phyloP scores from a whole-genome alignment of 2,329 filamentous ascomycete species.

The Apiospora marii region DNA sequence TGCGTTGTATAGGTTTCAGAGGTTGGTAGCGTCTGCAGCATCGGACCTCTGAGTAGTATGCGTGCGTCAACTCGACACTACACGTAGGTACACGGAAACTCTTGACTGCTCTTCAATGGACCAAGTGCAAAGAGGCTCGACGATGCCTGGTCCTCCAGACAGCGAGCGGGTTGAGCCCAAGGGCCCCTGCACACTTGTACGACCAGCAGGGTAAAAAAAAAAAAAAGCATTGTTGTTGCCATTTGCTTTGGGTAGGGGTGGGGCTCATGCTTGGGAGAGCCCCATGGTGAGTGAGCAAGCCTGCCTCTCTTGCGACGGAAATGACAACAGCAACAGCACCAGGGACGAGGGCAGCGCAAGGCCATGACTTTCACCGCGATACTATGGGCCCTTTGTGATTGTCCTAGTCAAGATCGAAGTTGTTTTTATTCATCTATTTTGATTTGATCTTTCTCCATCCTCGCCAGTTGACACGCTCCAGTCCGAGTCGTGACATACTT shows the following conservation, averaged over 20 bases:
- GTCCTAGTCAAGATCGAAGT: neutral
- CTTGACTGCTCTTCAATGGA: neutral
- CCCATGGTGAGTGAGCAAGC: neutral
- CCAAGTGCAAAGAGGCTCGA: no score
- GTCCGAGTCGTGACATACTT: neutral
- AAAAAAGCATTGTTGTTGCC: conserved; percentile 3
- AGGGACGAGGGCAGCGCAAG: neutral
- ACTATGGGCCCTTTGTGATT: conserved; percentile 2
- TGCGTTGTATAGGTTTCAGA: neutral
- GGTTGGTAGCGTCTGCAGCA: neutral
- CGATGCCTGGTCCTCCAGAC: neutral
- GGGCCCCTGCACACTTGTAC: neutral
- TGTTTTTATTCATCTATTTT: neutral
- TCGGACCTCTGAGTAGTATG: neutral
- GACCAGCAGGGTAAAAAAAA: neutral
- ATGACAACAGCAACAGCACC: neutral
- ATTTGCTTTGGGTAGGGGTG: conserved; percentile 7
- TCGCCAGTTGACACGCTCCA: neutral
- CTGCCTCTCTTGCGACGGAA: neutral
- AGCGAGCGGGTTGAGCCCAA: conserved; percentile 4
- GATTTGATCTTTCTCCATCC: neutral
- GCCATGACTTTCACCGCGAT: neutral
- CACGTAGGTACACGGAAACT: neutral
- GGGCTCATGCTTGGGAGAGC: neutral
- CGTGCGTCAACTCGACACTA: neutral